phyloP scores from a whole-genome alignment of 2,329 filamentous ascomycete genomes.

The Hansfordia pulvinata region DNA sequence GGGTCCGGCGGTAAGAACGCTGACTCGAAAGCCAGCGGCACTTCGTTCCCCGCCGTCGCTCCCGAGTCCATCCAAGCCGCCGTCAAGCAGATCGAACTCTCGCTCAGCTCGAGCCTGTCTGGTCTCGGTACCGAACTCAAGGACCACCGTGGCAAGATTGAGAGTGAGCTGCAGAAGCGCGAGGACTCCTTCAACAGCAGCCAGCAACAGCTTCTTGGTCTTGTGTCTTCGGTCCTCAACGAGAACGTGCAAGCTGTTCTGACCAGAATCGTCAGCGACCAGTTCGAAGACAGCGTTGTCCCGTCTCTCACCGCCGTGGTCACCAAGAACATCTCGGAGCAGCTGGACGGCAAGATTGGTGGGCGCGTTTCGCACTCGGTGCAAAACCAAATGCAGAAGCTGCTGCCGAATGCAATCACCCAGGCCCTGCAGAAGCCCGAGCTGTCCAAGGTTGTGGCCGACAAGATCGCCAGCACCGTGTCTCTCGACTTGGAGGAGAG shows the following conservation, averaged over 20 bases:
- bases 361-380: slow-evolving; percentile 52
- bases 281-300: slow-evolving; percentile 63
- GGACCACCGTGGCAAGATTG: slow-evolving; percentile 47
- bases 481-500: slow-evolving; percentile 56
- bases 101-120: slow-evolving; percentile 33
- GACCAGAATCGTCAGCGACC: slow-evolving; percentile 59
- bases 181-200: slow-evolving; percentile 37
- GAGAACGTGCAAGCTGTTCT: slow-evolving; percentile 59
- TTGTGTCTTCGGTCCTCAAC: slow-evolving; percentile 46
- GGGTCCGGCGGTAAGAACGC: slow-evolving; percentile 19
- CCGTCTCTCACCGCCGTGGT: slow-evolving; percentile 60
- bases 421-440: slow-evolving; percentile 62
- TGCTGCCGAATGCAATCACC: slow-evolving; percentile 53
- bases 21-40: slow-evolving; percentile 14
- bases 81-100: slow-evolving; percentile 37
- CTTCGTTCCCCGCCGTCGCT: slow-evolving; percentile 11
- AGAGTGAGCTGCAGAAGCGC: slow-evolving; percentile 46
- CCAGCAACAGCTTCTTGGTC: slow-evolving; percentile 39
- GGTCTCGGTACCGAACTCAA: slow-evolving; percentile 34
- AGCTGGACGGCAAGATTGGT: slow-evolving; percentile 55
- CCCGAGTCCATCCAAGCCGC: slow-evolving; percentile 37
- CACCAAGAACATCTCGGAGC: slow-evolving; percentile 54
- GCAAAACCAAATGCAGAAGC: slow-evolving; percentile 58
- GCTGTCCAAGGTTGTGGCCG: slow-evolving; percentile 57
- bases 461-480: slow-evolving; percentile 56